Conservation (phyloP, 192 early-diverging fungal species). For the Coemansia sp. region DNA sequence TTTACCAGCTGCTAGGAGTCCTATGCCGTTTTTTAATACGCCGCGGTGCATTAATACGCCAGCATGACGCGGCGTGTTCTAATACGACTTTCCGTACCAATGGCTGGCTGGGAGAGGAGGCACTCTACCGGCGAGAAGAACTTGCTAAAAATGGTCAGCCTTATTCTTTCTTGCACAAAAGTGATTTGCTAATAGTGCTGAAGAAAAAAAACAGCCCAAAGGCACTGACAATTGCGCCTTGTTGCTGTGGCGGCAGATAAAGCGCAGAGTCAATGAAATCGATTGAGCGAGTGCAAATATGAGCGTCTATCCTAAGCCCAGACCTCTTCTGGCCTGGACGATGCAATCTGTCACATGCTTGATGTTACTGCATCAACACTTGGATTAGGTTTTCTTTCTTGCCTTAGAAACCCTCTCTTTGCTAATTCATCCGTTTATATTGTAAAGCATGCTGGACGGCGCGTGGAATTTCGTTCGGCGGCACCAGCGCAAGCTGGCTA, state of each 20-base stretch:
- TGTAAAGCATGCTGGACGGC: slow-evolving; percentile 41
- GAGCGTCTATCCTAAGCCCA: neutral
- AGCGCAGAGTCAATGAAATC: neutral
- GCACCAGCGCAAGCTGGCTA: slow-evolving; percentile 62
- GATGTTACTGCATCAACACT: no score
- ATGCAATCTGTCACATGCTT: no score
- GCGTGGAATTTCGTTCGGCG: slow-evolving; percentile 62
- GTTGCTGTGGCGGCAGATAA: neutral
- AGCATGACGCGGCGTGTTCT: neutral
- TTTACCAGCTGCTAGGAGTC: neutral
- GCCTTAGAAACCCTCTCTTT: no score
- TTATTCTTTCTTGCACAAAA: neutral
- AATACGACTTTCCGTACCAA: neutral
- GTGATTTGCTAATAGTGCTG: neutral
- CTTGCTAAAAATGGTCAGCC: neutral
- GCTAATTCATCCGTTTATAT: neutral
- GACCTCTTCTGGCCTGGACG: no score
- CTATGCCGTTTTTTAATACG: neutral
- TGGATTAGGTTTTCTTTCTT: neutral
- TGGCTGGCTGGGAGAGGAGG: neutral
- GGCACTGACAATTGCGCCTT: neutral
- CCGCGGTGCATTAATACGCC: neutral
- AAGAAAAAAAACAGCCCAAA: neutral
- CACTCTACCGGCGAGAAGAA: neutral
- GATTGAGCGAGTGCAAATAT: neutral